Percentiles rank a stretch among this genome's conserved stretches.
Conservation (phyloP, 2,329 filamentous ascomycete species). For the Zasmidium angulare region DNA sequence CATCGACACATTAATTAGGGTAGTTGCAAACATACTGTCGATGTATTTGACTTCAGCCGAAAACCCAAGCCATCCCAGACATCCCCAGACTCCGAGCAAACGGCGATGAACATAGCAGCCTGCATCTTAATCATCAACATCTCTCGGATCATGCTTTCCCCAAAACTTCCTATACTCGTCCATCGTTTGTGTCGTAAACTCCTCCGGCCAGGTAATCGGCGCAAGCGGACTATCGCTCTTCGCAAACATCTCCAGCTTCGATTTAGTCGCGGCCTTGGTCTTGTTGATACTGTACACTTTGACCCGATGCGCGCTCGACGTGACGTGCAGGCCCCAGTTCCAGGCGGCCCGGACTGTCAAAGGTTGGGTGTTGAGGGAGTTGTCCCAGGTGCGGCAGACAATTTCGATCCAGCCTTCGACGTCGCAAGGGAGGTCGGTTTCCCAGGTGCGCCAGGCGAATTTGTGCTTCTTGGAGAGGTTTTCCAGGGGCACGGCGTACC, state of each 20-base stretch:
- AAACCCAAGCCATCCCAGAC: too few species aligned
- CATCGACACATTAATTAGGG: too few species aligned
- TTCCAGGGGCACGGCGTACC: slow-evolving; percentile 62
- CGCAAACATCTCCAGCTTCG: slow-evolving; percentile 54
- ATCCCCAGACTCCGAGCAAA: too few species aligned
- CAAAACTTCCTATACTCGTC: slow-evolving; percentile 47
- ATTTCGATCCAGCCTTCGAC: slow-evolving; percentile 50
- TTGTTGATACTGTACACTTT: slow-evolving; percentile 64
- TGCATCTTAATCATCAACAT: not conserved
- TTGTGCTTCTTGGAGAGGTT: slow-evolving; percentile 63
- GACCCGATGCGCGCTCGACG: slow-evolving; percentile 60
- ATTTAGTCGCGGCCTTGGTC: slow-evolving; percentile 48
- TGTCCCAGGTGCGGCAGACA: slow-evolving; percentile 46
- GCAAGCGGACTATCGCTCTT: slow-evolving; percentile 46
- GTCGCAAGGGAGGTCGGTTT: slow-evolving; percentile 60
- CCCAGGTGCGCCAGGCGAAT: slow-evolving; percentile 66
- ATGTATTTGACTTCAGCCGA: too few species aligned
- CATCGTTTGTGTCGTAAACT: slow-evolving; percentile 51
- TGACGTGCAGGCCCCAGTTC: slow-evolving; percentile 52
- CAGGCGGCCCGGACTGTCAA: slow-evolving; percentile 45
- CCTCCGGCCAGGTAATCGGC: slow-evolving; percentile 56
- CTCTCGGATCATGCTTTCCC: not conserved
- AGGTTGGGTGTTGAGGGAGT: slow-evolving; percentile 49
- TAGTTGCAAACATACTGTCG: too few species aligned
- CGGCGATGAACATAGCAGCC: too few species aligned